These are phyloP conservation scores for Puccinia hordei DNA, from an alignment of 1,284 basidiomycete species.

Conservation along the genomic window DNA sequence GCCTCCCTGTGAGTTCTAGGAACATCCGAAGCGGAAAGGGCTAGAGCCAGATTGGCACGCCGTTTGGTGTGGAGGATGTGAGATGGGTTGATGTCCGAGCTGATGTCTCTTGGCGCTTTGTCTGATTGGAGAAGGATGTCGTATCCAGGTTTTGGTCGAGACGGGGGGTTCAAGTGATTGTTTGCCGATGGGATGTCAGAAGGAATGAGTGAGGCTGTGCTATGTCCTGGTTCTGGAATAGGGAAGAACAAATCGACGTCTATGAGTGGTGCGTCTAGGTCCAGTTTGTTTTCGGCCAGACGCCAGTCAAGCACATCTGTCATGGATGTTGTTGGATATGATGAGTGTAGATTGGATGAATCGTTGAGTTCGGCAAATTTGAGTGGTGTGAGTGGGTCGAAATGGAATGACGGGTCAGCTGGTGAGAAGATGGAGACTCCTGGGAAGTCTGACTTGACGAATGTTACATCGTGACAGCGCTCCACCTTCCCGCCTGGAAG, in stretches of 20 bases:
- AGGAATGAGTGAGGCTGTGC: too few relatives aligned
- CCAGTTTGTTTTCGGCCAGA: background rate
- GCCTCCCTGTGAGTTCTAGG: background rate
- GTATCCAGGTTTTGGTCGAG: background rate
- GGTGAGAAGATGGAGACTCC: background rate
- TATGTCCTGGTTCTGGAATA: too few relatives aligned
- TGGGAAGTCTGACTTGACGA: background rate
- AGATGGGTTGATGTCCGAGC: background rate
- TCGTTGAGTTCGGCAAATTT: background rate
- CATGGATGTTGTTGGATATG: background rate
- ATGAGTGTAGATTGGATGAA: background rate
- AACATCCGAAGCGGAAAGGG: background rate
- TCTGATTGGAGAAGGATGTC: background rate
- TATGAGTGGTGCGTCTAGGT: too few relatives aligned
- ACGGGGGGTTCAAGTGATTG: background rate
- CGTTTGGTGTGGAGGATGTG: background rate
- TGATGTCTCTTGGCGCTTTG: background rate
- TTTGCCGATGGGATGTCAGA: too few relatives aligned
- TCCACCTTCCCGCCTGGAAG: background rate
- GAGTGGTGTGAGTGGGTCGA: background rate
- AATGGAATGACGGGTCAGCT: background rate
- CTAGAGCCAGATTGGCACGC: background rate
- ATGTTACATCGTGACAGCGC: conserved; percentile 7
- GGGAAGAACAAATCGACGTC: too few relatives aligned
- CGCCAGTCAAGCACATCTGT: too few relatives aligned